Evolutionary conservation across 148 eudicot genomes (phyloP).

Genomic region (Vaccinium myrtillus): DNA sequence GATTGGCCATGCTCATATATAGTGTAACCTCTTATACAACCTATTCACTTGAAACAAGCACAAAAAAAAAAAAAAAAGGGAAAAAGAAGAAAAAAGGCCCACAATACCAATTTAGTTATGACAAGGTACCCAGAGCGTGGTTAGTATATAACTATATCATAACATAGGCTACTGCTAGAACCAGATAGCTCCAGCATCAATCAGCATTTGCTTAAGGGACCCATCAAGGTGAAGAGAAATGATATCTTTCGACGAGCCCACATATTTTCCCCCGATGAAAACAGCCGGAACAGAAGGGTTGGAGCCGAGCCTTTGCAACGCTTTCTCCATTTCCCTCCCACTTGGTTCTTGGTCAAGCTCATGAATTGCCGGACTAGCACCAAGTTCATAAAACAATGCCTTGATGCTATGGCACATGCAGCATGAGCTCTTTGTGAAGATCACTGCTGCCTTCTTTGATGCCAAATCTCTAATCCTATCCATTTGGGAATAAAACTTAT

Average conservation of each 20-base stretch:
- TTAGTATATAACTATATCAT: background rate
- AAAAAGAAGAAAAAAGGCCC: background rate
- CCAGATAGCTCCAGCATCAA: conserved; percentile 46
- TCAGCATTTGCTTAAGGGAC: conserved; percentile 37
- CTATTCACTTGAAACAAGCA: background rate
- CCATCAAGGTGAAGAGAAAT: conserved; percentile 48
- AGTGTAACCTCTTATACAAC: background rate
- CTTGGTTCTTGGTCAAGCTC: conserved; percentile 38
- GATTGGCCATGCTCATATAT: background rate
- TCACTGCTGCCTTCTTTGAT: conserved; percentile 44
- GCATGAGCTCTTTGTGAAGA: conserved; percentile 56
- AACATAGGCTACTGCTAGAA: conserved; percentile 29
- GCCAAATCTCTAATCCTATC: conserved; percentile 41
- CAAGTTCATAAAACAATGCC: conserved; percentile 40
- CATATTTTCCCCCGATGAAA: conserved; percentile 38
- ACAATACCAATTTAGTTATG: background rate
- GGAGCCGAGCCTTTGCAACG: conserved; percentile 35
- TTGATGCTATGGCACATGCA: conserved; percentile 49
- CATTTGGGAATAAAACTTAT: conserved; percentile 15
- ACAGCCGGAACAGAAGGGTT: conserved; percentile 42
- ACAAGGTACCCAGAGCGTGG: background rate
- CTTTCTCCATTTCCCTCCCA: conserved; percentile 47
- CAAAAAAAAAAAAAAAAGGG: background rate
- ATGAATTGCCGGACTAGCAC: conserved; percentile 47
- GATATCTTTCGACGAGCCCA: conserved; percentile 48